These are phyloP conservation scores for Acer negundo DNA, from an alignment of 345 rosid genomes.

Conservation along the genomic window DNA sequence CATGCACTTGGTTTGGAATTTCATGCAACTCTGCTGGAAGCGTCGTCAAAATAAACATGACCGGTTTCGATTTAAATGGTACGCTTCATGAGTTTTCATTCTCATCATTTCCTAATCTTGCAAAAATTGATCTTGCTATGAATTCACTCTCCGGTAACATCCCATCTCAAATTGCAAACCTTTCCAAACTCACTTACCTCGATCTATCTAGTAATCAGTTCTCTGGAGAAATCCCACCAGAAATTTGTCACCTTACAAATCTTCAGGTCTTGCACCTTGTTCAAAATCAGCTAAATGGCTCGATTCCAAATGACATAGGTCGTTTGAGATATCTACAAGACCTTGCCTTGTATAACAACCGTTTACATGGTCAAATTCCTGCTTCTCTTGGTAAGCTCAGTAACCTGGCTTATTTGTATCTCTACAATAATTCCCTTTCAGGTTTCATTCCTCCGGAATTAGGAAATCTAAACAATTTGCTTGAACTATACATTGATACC, in stretches of 20 bases:
- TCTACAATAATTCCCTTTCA: slow-evolving; percentile 20
- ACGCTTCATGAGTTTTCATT: slow-evolving; percentile 29
- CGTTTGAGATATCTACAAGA: not conserved
- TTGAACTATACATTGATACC: slow-evolving; percentile 21
- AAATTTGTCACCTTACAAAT: slow-evolving; percentile 20
- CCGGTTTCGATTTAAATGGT: slow-evolving; percentile 20
- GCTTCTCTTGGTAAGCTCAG: slow-evolving; percentile 18
- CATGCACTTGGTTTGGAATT: slow-evolving; percentile 32
- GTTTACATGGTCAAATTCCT: slow-evolving; percentile 15
- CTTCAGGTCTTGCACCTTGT: slow-evolving; percentile 25
- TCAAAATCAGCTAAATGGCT: slow-evolving; percentile 20
- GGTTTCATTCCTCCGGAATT: slow-evolving; percentile 29
- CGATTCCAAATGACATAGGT: slow-evolving; percentile 20
- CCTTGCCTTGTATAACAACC: slow-evolving; percentile 9
- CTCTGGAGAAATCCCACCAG: slow-evolving; percentile 18
- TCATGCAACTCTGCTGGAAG: slow-evolving; percentile 14
- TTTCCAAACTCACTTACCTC: slow-evolving; percentile 28
- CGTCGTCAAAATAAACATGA: slow-evolving; percentile 25
- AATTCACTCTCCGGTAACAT: slow-evolving; percentile 31
- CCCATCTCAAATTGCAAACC: slow-evolving; percentile 24
- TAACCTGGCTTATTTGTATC: not conserved
- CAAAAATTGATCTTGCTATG: slow-evolving; percentile 21
- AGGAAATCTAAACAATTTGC: slow-evolving; percentile 23
- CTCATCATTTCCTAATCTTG: slow-evolving; percentile 27
- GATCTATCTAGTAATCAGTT: slow-evolving; percentile 29